These are phyloP conservation scores for Clonostachys solani DNA, from an alignment of 2,329 filamentous ascomycete species.

Conservation along the genomic window DNA sequence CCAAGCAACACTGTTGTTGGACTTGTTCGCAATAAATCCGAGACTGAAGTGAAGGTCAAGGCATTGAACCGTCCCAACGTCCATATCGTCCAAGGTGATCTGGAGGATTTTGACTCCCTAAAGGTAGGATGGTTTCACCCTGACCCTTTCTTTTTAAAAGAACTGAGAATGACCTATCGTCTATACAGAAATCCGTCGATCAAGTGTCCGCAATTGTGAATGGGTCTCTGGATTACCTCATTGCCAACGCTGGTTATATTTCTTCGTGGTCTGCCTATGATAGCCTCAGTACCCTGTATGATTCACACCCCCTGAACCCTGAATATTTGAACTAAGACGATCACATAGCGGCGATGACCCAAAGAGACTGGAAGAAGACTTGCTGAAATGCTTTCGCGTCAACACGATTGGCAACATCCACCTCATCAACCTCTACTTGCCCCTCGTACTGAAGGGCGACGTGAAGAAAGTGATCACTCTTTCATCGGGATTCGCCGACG, in stretches of 20 bases:
- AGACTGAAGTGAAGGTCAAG: too few relatives aligned
- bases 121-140: too few relatives aligned
- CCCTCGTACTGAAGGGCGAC: slow-evolving; percentile 40
- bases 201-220: too few relatives aligned
- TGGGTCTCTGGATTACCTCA: slow-evolving; percentile 37
- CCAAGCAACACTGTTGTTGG: slow-evolving; percentile 33
- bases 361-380: background rate
- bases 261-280: slow-evolving; percentile 16
- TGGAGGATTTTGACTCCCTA: too few relatives aligned
- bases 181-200: too few relatives aligned
- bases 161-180: too few relatives aligned
- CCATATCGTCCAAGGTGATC: too few relatives aligned
- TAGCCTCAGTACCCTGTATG: slow-evolving; percentile 27
- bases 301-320: background rate
- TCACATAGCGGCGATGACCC: background rate
- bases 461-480: slow-evolving; percentile 48
- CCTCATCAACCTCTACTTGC: slow-evolving; percentile 34
- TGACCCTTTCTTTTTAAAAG: too few relatives aligned
- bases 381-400: slow-evolving; percentile 16
- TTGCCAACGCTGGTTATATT: slow-evolving; percentile 39
- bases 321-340: background rate
- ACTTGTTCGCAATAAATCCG: slow-evolving; percentile 29
- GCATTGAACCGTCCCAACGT: too few relatives aligned
- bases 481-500: slow-evolving; percentile 38
- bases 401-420: slow-evolving; percentile 36